phyloP scores from a whole-genome alignment of 148 eudicot genomes.

The Amaranthus palmeri region DNA sequence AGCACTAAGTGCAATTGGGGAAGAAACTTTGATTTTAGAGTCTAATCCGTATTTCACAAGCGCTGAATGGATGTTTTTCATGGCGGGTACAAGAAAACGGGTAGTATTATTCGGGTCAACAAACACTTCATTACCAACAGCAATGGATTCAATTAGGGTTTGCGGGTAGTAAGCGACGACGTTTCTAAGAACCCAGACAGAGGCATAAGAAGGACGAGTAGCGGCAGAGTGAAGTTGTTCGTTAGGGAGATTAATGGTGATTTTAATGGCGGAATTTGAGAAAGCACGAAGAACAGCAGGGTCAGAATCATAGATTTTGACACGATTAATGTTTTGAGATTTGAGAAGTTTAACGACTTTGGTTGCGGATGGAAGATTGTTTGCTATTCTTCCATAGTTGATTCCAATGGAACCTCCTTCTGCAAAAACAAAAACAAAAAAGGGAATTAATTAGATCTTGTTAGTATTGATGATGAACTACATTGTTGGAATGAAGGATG shows the following conservation, averaged over 20 bases:
- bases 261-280: conserved; percentile 46
- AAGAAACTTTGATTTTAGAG: conserved; percentile 55
- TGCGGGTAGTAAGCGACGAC: conserved; percentile 50
- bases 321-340: conserved; percentile 49
- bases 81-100: conserved; percentile 57
- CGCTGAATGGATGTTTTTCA: conserved; percentile 60
- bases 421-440: conserved; percentile 13
- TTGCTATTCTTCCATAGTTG: conserved; percentile 84
- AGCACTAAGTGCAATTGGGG: conserved; percentile 73
- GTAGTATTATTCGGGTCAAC: conserved; percentile 69
- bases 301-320: conserved; percentile 85
- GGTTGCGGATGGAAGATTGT: conserved; percentile 73
- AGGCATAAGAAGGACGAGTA: conserved; percentile 41
- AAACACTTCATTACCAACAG: conserved; percentile 86
- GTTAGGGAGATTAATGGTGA: conserved; percentile 79
- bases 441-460: not conserved
- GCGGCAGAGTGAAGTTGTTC: conserved; percentile 62
- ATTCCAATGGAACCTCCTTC: conserved; percentile 69
- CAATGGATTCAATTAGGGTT: conserved; percentile 73
- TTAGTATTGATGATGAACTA: not conserved
- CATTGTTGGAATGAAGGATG: not conserved
- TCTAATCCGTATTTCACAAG: conserved; percentile 37
- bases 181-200: conserved; percentile 57
- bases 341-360: conserved; percentile 55
- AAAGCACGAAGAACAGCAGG: conserved; percentile 65